Evolutionary conservation across 768 basidiomycete species (phyloP).

Genomic region (Galerina marginata): DNA sequence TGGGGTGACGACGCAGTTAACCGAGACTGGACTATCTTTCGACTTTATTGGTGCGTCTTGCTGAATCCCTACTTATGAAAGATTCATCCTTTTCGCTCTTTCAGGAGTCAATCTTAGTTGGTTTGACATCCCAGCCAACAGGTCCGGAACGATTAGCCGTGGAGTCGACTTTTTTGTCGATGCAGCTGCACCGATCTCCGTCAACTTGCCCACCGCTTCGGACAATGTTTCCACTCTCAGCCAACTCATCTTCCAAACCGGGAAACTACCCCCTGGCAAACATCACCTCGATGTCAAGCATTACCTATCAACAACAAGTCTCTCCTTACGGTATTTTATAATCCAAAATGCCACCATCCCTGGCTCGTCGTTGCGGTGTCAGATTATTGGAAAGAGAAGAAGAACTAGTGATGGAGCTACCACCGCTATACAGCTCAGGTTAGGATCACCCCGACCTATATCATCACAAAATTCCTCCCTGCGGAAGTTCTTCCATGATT

Average conservation of each 20-base stretch:
- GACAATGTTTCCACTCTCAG: slow-evolving; percentile 7
- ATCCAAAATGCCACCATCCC: slow-evolving; percentile 15
- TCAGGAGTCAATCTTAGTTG: not conserved
- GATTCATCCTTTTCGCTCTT: not conserved
- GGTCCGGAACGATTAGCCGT: not conserved
- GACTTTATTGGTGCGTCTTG: not conserved
- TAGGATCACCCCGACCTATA: no score
- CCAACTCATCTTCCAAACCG: slow-evolving; percentile 14
- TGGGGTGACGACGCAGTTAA: not conserved
- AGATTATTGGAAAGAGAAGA: no score
- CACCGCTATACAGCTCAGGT: no score
- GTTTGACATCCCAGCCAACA: not conserved
- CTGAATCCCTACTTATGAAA: not conserved
- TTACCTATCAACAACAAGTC: slow-evolving; percentile 10
- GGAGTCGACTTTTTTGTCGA: slow-evolving; percentile 20
- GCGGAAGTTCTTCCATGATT: no score
- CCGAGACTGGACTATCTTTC: not conserved
- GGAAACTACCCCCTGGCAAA: slow-evolving; percentile 4
- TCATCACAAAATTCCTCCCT: no score
- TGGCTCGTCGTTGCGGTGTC: not conserved
- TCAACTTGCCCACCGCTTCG: slow-evolving; percentile 5
- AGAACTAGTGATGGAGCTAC: no score
- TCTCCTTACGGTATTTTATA: slow-evolving; percentile 12
- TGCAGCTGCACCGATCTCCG: slow-evolving; percentile 9
- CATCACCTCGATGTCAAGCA: slow-evolving; percentile 14